These are phyloP conservation scores for Camellia sinensis DNA, from an alignment of 148 eudicot species.

Conservation along the genomic window DNA sequence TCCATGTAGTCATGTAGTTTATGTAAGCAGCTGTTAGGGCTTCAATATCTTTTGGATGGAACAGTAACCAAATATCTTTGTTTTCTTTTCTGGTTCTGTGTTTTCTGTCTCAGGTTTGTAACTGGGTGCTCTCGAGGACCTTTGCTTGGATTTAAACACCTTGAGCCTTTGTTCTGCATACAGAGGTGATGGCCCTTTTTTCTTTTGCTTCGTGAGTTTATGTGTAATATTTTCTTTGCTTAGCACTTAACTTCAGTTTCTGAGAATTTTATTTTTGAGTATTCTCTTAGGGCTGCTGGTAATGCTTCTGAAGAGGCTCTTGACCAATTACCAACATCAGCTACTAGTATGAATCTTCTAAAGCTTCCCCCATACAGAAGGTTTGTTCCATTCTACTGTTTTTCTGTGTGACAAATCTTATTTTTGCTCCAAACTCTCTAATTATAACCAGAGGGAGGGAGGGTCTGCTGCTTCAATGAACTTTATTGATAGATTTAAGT, in stretches of 20 bases:
- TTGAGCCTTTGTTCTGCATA: constrained; percentile 92
- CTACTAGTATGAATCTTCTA: constrained; percentile 97
- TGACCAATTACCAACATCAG: constrained; percentile 88
- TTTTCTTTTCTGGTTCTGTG: not conserved
- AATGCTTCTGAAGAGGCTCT: constrained; percentile 83
- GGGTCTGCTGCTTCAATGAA: too few species aligned
- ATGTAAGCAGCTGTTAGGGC: not conserved
- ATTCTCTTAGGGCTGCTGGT: constrained; percentile 70
- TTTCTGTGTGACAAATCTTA: not conserved
- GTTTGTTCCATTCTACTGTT: constrained; percentile 33
- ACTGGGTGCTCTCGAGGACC: constrained; percentile 99
- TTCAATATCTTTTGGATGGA: not conserved
- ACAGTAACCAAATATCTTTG: not conserved
- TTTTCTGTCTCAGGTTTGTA: constrained; percentile 56
- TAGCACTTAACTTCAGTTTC: not conserved
- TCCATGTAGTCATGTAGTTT: too few species aligned
- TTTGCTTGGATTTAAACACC: constrained; percentile 79
- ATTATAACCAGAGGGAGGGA: too few species aligned
- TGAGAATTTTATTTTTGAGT: constrained; percentile 7
- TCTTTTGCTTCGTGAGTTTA: not conserved
- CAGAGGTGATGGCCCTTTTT: constrained; percentile 55
- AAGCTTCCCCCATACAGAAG: constrained; percentile 97
- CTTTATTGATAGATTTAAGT: too few species aligned
- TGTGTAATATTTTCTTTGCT: not conserved
- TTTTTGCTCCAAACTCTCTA: not conserved